Evolutionary conservation across 306 rosid genomes (phyloP), one percentile per base, ranked within the genome.

Genomic region (Cyamopsis tetragonoloba): DNA sequence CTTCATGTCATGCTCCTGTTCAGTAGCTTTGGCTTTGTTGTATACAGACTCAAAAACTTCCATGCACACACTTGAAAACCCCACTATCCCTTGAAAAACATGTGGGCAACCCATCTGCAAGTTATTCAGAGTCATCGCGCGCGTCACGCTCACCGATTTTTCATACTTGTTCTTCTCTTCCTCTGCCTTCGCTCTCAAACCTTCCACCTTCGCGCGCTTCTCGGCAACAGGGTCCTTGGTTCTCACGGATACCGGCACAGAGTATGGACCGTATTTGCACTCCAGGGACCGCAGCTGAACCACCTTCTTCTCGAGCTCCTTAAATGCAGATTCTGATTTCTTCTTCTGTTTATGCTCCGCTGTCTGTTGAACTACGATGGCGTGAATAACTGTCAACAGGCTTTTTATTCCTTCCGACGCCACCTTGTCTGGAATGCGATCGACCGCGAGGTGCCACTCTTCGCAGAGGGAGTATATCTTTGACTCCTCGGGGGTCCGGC

Each of bases 81-180:
- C 99, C 2, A 90, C 99, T 62, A 93, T 85, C 1, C 95, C 91
- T 76, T 93, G 96, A 47, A 93, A 93, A 46, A 93, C 97, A 24
- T 93, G 96, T 0, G 99, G 99, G 70, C 90, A 86, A 28, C 97
- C 83, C 96, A 93, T 90, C 84, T 93, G 99, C 80, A 93, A 41
- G 89, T 86, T 93, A 41, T 88, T 90, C 47, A 93, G 73, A 8
- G 99, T 93, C 97, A 90, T 88, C 17, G 96, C 84, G 70, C 99
- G 69, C 0, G 99, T 88, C 35, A 90, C 89, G 54, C 88, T 79
- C 34, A 88, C 87, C 3, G 80, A 75, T 60, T 88, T 93, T 30
- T 90, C 99, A 74, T 93, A 83, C 74, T 85, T 90, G 32, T 17
- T 81, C 82, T 88, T 93, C 80, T 90, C 95, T 62, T 93, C 99